Conservation (phyloP, 1,139 yeast genomes). For the Diutina sp. region DNA sequence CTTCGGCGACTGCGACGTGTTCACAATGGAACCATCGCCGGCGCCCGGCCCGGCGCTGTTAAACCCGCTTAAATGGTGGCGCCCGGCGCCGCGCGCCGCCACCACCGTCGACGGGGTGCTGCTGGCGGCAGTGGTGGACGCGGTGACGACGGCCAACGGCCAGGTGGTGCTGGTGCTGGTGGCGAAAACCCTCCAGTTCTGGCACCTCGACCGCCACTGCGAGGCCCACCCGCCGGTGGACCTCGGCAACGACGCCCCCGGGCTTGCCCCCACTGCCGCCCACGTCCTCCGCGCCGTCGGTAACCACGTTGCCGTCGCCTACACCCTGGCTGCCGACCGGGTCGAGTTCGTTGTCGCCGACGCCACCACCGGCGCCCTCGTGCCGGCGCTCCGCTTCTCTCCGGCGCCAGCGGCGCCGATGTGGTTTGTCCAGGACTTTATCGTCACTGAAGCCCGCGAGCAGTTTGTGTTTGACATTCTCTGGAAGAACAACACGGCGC, state of each 20-base stretch:
- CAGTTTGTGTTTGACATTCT: neutral
- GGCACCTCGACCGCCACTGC: slow-evolving; percentile 34
- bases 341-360: slow-evolving; percentile 13
- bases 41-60: slow-evolving; percentile 4
- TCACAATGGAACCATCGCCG: slow-evolving; percentile 33
- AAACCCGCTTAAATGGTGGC: neutral
- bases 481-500: neutral
- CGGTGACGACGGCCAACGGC: neutral
- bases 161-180: slow-evolving; percentile 21
- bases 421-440: slow-evolving; percentile 1
- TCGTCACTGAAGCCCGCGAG: neutral
- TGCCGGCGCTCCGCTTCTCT: neutral
- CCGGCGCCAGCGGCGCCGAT: neutral
- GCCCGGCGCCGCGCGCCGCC: neutral
- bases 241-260: slow-evolving; percentile 8
- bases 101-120: slow-evolving; percentile 3
- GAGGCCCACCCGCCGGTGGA: slow-evolving; percentile 9
- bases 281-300: slow-evolving; percentile 15
- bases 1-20: slow-evolving; percentile 32
- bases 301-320: slow-evolving; percentile 3
- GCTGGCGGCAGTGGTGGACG: neutral
- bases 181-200: slow-evolving; percentile 38
- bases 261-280: slow-evolving; percentile 21
- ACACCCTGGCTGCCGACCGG: slow-evolving; percentile 9
- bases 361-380: neutral